A percentile compares a stretch with the other conserved stretches of the same genome.
Evolutionary conservation across 331 rosid genomes (phyloP).

Genomic region (Erythrophleum ivorense): DNA sequence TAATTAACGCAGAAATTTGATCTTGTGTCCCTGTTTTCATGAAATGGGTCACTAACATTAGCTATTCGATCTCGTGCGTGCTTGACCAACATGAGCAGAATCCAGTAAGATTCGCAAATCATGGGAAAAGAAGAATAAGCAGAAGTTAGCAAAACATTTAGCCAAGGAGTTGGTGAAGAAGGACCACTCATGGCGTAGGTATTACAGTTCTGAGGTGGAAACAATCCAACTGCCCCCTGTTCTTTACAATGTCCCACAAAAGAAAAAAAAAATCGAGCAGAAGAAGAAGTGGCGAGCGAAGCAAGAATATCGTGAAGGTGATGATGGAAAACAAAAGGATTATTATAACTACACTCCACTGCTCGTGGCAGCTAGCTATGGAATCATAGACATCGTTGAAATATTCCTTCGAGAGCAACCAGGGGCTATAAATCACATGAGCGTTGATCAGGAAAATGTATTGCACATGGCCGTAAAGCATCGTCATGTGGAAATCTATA

Average conservation of each 20-base stretch:
- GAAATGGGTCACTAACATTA: no score
- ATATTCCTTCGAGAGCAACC: slow-evolving; percentile 36
- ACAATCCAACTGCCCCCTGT: no score
- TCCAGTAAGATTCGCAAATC: neutral
- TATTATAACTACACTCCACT: neutral
- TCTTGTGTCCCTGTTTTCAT: no score
- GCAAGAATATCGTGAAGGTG: neutral
- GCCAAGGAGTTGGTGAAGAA: neutral
- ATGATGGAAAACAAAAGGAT: neutral
- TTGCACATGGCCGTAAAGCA: slow-evolving; percentile 36
- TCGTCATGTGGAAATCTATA: no score
- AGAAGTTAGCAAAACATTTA: neutral
- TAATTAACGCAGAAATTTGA: no score
- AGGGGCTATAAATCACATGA: slow-evolving; percentile 30
- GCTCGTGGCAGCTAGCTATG: slow-evolving; percentile 33
- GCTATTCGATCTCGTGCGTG: neutral
- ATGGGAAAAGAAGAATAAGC: slow-evolving; percentile 20
- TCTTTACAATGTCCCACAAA: no score
- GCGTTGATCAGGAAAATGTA: slow-evolving; percentile 18
- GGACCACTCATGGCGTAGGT: neutral
- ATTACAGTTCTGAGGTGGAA: neutral
- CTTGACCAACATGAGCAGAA: neutral
- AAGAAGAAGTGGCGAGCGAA: neutral
- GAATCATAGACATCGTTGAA: slow-evolving; percentile 27
- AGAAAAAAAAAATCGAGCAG: no score